A percentile compares a stretch with the other conserved stretches of the same genome.
These are phyloP conservation scores for Globisporangium emineosum DNA, from an alignment of 352 stramenopile species.

Conservation along the genomic window DNA sequence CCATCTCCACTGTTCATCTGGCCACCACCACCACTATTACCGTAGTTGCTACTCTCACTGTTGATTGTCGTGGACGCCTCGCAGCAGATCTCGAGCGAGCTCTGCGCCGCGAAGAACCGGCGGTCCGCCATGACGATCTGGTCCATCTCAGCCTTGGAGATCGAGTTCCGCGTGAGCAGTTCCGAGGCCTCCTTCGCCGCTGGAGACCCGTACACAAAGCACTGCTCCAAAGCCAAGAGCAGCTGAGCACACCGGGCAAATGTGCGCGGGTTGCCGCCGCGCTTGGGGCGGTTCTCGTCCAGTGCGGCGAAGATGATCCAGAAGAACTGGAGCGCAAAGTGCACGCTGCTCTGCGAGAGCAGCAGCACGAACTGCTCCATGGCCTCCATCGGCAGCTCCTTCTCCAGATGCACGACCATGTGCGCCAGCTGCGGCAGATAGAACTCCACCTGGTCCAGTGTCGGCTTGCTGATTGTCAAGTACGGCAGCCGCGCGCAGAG, in stretches of 20 bases:
- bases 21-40: not conserved
- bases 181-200: slow-evolving; percentile 49
- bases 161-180: slow-evolving; percentile 55
- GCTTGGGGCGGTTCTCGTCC: slow-evolving; percentile 78
- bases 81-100: slow-evolving; percentile 24
- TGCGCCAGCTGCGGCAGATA: slow-evolving; percentile 78
- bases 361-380: slow-evolving; percentile 82
- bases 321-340: slow-evolving; percentile 84
- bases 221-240: slow-evolving; percentile 75
- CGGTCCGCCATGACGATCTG: slow-evolving; percentile 68
- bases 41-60: slow-evolving; percentile 1
- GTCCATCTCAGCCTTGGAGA: slow-evolving; percentile 69
- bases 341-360: slow-evolving; percentile 68
- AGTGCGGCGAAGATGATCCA: slow-evolving; percentile 80
- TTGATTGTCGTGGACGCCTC: slow-evolving; percentile 3
- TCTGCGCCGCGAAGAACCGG: slow-evolving; percentile 71
- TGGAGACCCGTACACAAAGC: slow-evolving; percentile 73
- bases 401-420: slow-evolving; percentile 81
- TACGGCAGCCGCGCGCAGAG: slow-evolving; percentile 58
- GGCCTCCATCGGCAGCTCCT: slow-evolving; percentile 67
- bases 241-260: slow-evolving; percentile 71
- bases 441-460: slow-evolving; percentile 78
- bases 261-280: slow-evolving; percentile 53
- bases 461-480: slow-evolving; percentile 43
- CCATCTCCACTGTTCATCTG: not conserved